phyloP scores from a whole-genome alignment of 2,329 filamentous ascomycete species.

The Neofusicoccum parvum region DNA sequence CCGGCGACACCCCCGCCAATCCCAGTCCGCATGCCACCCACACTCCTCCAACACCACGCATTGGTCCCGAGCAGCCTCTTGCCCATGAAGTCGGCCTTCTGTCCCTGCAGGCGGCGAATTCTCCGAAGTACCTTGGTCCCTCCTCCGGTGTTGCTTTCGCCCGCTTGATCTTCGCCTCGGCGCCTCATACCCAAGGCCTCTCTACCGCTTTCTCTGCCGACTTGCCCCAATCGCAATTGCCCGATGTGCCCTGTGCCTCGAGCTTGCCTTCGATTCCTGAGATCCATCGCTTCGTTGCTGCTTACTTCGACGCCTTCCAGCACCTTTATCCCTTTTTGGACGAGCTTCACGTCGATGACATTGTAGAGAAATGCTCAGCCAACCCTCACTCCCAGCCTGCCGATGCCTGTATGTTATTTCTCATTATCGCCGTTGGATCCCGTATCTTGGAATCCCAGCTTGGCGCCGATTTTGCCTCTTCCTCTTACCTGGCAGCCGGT shows the following conservation, averaged over 20 bases:
- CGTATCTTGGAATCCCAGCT: slow-evolving; percentile 49
- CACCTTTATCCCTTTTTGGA: slow-evolving; percentile 55
- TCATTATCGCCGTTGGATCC: slow-evolving; percentile 53
- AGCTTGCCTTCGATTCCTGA: slow-evolving; percentile 37
- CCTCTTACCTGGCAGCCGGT: slow-evolving; percentile 54
- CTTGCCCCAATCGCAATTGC: not conserved
- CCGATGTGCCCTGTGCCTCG: slow-evolving; percentile 20
- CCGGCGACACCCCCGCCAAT: not conserved
- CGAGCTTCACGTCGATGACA: slow-evolving; percentile 46
- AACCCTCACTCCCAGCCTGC: not conserved
- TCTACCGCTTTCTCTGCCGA: slow-evolving; percentile 28
- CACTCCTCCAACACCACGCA: not conserved
- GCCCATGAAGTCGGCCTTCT: slow-evolving; percentile 58
- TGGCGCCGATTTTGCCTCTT: slow-evolving; percentile 49
- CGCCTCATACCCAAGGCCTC: slow-evolving; percentile 21
- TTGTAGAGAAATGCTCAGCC: slow-evolving; percentile 1
- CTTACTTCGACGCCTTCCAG: slow-evolving; percentile 55
- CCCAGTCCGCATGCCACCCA: not conserved
- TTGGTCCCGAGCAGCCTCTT: slow-evolving; percentile 25
- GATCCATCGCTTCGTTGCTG: slow-evolving; percentile 45
- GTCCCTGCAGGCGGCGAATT: slow-evolving; percentile 51
- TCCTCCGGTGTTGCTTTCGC: slow-evolving; percentile 60
- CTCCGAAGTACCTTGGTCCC: slow-evolving; percentile 57
- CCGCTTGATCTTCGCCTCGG: slow-evolving; percentile 49
- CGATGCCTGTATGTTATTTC: not conserved